Base-by-base conservation (phyloP, 495 filamentous ascomycete genomes). In the Corynascus novoguineensis region DNA sequence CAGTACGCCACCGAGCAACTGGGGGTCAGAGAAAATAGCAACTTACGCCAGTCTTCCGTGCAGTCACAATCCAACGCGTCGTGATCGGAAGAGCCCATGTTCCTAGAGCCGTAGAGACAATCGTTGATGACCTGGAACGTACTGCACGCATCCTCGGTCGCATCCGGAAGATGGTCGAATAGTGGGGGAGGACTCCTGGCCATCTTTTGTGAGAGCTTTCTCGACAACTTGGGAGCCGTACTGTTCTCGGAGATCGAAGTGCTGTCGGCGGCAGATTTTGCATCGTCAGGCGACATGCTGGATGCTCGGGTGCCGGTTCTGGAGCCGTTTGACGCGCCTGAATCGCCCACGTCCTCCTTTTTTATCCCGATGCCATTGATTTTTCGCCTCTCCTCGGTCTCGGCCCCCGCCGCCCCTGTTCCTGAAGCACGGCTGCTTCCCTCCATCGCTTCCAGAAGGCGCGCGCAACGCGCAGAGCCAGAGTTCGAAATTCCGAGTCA, bases 1-100 rank as follows among this genome's bases (percentile, higher is more conserved):
- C 40, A 49, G 55, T 53, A 41, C 29, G 50, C 60, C 61, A 53
- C 44, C 50, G 14, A 40, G 32, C 7, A 57, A 53, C 47, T 48
- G 56, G 28, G 31, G 51, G 27, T 9, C 55, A 40, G 28, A 1
- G 21, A 34, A 64, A 19, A 50, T 44, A 28, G 32, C 9, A 21
- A 83, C 92, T 81, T 86, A 98, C 93, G 86, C 89, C 90, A 96
- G 76, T 96, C 90, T 73, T 95, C 90, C 52, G 79, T 76, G 73
- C 93, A 99, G 68, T 99, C 93, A 72, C 93, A 99, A 68, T 95
- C 92, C 76, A 97, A 83, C 56, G 86, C 86, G 79, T 92, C 83
- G 55, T 83, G 88, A 62, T 96, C 93, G 12, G 93, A 92, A 61
- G 86, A 84, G 24, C 93, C 93, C 73, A 97, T 85, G 53, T 86